These are phyloP conservation scores for Chamaecrista fasciculata DNA, from an alignment of 306 rosid genomes.

Conservation along the genomic window DNA sequence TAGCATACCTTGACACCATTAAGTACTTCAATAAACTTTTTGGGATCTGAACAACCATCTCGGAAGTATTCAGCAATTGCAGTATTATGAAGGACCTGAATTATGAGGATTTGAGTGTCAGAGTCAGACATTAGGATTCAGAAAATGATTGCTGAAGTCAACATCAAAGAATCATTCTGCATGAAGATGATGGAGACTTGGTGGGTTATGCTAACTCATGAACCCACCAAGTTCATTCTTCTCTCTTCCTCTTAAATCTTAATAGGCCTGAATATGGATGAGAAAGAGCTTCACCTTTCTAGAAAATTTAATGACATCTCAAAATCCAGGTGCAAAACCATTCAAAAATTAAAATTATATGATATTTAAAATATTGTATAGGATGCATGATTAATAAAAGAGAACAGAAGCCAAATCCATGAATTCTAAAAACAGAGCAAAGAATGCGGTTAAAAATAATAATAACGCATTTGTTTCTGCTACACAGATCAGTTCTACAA, in stretches of 20 bases:
- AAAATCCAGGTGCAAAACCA: slow-evolving; percentile 13
- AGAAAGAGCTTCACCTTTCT: background rate
- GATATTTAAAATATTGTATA: background rate
- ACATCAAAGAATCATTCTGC: background rate
- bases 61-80: slow-evolving; percentile 79
- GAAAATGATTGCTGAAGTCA: background rate
- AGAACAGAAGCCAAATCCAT: slow-evolving; percentile 1
- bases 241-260: background rate
- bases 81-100: slow-evolving; percentile 84
- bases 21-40: slow-evolving; percentile 73
- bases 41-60: slow-evolving; percentile 87
- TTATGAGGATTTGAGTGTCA: slow-evolving; percentile 27
- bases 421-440: background rate
- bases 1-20: slow-evolving; percentile 71
- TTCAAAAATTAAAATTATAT: background rate
- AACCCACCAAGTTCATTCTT: slow-evolving; percentile 14
- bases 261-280: slow-evolving; percentile 18
- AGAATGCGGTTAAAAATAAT: background rate
- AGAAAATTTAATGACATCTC: background rate
- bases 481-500: slow-evolving; percentile 1
- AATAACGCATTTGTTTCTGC: slow-evolving; percentile 11
- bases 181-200: background rate
- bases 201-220: background rate
- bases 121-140: background rate
- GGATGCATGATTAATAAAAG: slow-evolving; percentile 4